These are phyloP conservation scores for Nakazawaea ernobii DNA, from an alignment of 805 yeast species.

Conservation along the genomic window DNA sequence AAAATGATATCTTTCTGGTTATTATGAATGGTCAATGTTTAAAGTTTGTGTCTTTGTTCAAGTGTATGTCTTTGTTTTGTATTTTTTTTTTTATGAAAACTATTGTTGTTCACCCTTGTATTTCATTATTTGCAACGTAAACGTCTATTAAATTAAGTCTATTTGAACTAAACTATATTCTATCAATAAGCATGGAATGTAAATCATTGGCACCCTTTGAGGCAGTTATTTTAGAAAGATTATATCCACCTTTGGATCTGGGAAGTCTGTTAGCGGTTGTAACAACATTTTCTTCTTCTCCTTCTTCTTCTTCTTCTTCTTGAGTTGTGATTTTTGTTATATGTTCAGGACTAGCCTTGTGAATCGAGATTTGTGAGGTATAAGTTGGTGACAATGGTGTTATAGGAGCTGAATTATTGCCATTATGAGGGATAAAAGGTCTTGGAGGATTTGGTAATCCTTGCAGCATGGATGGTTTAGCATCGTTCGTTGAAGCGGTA, in stretches of 20 bases:
- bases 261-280: not conserved
- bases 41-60: no score
- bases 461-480: not conserved
- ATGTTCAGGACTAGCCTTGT: not conserved
- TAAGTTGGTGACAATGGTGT: conserved; percentile 7
- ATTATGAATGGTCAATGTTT: no score
- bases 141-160: no score
- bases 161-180: not conserved
- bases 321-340: not conserved
- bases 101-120: no score
- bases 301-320: no score
- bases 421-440: not conserved
- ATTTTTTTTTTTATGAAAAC: no score
- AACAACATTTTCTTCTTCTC: no score
- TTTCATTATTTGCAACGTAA: no score
- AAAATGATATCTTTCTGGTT: no score
- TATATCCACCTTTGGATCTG: not conserved
- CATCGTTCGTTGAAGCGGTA: not conserved
- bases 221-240: conserved; percentile 1
- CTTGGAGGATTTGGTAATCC: not conserved
- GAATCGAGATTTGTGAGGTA: not conserved
- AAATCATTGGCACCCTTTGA: conserved; percentile 1
- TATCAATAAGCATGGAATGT: not conserved
- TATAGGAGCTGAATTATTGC: conserved; percentile 3
- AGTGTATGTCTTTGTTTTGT: no score